Base-by-base conservation (phyloP, 768 basidiomycete species). In the Brasilioporus rufonigricans region DNA sequence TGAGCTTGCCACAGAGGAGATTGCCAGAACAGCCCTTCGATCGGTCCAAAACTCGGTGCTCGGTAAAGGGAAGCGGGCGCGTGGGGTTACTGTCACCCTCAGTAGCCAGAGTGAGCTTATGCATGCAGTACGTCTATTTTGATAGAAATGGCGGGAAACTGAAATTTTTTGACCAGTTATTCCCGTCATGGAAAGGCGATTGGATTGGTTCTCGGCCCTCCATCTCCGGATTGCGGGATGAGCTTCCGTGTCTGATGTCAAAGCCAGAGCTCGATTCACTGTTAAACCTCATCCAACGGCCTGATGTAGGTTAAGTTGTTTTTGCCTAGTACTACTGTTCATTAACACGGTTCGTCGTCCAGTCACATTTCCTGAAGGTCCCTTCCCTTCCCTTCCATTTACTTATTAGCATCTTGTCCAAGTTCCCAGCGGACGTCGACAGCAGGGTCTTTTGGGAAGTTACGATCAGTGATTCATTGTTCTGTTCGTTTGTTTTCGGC, bases 351-450 rank as follows among this genome's bases (percentile, higher is more conserved):
- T 32, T 54, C 49, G 4, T 52, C 47, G 35, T 55, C 19, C 2
- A 92, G 89, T 86, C 89, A 18, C 91, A 91, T 66, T 93, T 93
- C 76, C 75, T 93, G 62, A 93, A 93, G 74, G 88, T 88, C 26
- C 86, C 90, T 3, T 85, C 82, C 3, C 77, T 93, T 41, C 91
- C 91, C 0, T 92, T 89, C 75, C 82, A 91, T 66, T 83, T 80
- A n/a, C 77, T 93, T 43, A 77, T 85, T 56, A 87, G 86, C 56
- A 77, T 91, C 50, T 65, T 93, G 56, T 80, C 79, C 60, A 93
- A 91, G 71, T 90, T 92, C 71, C 91, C 91, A 1, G 73, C 78
- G 24, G 89, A 91, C 59, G 75, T 81, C 23, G 89, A 91, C 58
- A 87, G 87, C 56, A 78, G 85, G 23, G 83, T 88, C 4, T 90